Evolutionary conservation across 2,329 filamentous ascomycete genomes (phyloP), one percentile per base, ranked within the genome.

Genomic region (Cryphonectria parasitica): DNA sequence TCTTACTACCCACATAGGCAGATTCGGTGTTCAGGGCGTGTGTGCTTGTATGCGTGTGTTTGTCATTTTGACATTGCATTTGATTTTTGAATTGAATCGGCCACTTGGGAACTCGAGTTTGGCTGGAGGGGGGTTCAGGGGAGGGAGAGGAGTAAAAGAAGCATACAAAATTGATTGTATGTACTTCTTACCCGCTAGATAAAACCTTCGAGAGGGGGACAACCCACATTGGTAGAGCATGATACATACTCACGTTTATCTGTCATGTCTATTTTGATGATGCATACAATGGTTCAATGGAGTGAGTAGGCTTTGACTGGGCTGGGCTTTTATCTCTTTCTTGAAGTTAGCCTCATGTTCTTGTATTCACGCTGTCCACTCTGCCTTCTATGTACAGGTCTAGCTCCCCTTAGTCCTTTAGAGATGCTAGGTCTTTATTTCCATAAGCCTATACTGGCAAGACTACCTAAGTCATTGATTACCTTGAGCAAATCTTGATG

Each of bases 11-110:
- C 45, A 43, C 54, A 68, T 39, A 64, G 56, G 68, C 61, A 70
- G 52, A 66, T 49, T 45, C 63, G 71, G 71, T 68, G 71, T 72
- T 72, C 25, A 64, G 64, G 68, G 68, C 60, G 71, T 56, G 65
- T 41, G 34, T 61, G 36, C 1, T 34, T 11, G 31, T 31, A 17
- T 39, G 31, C 22, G 60, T n/a, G 22, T 49, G 45, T 49, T 39
- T 62, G 31, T 28, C 49, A 41, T 34, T 41, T 61, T 61, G 66
- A 61, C 52, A 62, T 31, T 68, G 68, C 70, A 72, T 72, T 65
- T 70, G 43, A 31, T 31, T 43, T 67, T 70, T 19, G 34, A 64
- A 70, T 69, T 64, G 67, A 69, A 64, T 66, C 31, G 64, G 49
- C 69, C 56, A 69, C 67, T 71, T 69, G 62, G 43, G 39, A 61